phyloP scores from a whole-genome alignment of 2,329 filamentous ascomycete genomes.

The Beauveria brongniartii region DNA sequence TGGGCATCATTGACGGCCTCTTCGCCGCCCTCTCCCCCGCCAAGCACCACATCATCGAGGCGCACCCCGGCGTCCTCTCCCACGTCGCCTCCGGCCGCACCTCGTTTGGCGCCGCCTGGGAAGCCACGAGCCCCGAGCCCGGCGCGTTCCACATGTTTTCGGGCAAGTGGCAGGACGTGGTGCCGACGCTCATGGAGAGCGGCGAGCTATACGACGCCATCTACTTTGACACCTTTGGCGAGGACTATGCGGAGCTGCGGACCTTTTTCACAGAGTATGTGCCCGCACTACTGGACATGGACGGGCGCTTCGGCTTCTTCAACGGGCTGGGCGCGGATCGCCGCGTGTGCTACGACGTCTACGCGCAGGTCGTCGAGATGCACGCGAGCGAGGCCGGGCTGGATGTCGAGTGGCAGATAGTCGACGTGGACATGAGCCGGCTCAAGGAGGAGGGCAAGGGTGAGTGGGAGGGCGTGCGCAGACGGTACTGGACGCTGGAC shows the following conservation, averaged over 20 bases:
- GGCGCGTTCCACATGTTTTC: constrained; percentile 64
- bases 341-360: constrained; percentile 91
- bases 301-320: constrained; percentile 77
- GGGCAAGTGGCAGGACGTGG: constrained; percentile 74
- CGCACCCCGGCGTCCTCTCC: constrained; percentile 67
- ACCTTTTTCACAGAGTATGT: constrained; percentile 85
- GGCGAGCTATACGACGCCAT: constrained; percentile 75
- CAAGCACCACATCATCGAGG: constrained; percentile 77
- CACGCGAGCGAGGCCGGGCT: constrained; percentile 83
- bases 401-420: constrained; percentile 78
- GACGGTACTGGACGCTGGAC: constrained; percentile 84
- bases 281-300: constrained; percentile 63
- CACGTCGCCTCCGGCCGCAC: constrained; percentile 41
- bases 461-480: constrained; percentile 82
- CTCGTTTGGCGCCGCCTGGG: constrained; percentile 50
- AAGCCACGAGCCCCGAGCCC: constrained; percentile 44
- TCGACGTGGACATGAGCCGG: constrained; percentile 59
- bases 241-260: constrained; percentile 79
- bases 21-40: constrained; percentile 61
- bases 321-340: constrained; percentile 89
- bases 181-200: constrained; percentile 58
- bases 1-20: constrained; percentile 79
- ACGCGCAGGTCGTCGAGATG: constrained; percentile 84
- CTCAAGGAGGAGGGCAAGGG: constrained; percentile 59
- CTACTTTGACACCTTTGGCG: constrained; percentile 97